phyloP scores from a whole-genome alignment of 306 rosid genomes.

The barrel medic (Medicago truncatula) region DNA sequence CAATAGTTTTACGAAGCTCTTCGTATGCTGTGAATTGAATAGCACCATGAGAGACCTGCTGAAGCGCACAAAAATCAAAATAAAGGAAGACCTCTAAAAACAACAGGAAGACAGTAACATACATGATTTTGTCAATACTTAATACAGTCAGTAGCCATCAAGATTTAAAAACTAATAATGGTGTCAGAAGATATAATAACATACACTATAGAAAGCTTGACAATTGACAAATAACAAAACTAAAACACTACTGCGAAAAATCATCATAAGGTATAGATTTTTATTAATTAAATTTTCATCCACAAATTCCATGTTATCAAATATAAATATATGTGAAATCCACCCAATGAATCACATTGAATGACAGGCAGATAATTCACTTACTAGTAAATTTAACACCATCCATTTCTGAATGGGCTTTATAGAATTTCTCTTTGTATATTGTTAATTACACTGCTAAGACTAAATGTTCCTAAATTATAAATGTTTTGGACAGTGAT shows the following conservation, averaged over 20 bases:
- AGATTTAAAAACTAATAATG: neutral
- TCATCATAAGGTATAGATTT: slow-evolving; percentile 19
- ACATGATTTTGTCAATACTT: slow-evolving; percentile 15
- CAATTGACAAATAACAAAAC: slow-evolving; percentile 9
- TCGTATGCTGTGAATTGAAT: slow-evolving; percentile 87
- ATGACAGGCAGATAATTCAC: slow-evolving; percentile 9
- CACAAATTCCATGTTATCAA: neutral
- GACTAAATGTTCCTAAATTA: slow-evolving; percentile 22
- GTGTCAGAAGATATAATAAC: slow-evolving; percentile 13
- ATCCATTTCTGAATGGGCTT: slow-evolving; percentile 4
- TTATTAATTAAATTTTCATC: neutral
- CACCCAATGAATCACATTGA: neutral
- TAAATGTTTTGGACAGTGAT: slow-evolving; percentile 14
- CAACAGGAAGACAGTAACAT: slow-evolving; percentile 16
- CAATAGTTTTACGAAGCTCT: slow-evolving; percentile 74
- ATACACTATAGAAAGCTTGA: slow-evolving; percentile 3
- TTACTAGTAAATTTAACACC: neutral
- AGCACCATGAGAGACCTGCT: slow-evolving; percentile 99
- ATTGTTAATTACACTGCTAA: neutral
- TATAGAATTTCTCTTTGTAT: neutral
- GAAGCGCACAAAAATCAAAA: slow-evolving; percentile 39
- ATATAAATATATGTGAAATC: neutral
- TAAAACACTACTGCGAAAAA: slow-evolving; percentile 1
- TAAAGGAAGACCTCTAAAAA: slow-evolving; percentile 26
- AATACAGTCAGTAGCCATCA: slow-evolving; percentile 15